phyloP scores from a whole-genome alignment of 495 filamentous ascomycete genomes.

The Penicillium diatomitis region DNA sequence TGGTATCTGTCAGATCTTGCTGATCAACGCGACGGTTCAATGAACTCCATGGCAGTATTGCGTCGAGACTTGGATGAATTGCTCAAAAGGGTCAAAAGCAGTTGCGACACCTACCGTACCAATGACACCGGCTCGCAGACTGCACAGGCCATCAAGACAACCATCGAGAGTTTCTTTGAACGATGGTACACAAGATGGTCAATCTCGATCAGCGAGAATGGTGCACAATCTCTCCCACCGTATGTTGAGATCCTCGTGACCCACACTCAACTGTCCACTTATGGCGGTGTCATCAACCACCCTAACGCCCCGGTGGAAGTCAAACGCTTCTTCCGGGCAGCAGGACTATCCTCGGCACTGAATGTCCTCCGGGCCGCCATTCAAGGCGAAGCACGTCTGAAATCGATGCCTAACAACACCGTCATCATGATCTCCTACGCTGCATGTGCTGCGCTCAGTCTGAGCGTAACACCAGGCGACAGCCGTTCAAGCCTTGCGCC shows the following conservation, averaged over 20 bases:
- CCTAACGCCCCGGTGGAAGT: constrained; percentile 60
- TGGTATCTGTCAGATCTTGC: constrained; percentile 57
- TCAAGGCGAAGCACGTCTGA: constrained; percentile 57
- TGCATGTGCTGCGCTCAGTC: constrained; percentile 58
- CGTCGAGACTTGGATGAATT: constrained; percentile 56
- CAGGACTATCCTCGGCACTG: constrained; percentile 57
- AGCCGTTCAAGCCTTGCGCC: constrained; percentile 50
- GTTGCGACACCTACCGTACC: constrained; percentile 50
- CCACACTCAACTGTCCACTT: constrained; percentile 63
- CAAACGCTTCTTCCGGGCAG: constrained; percentile 61
- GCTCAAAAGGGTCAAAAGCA: constrained; percentile 49
- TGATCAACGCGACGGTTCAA: constrained; percentile 57
- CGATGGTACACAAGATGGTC: constrained; percentile 55
- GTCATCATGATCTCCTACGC: constrained; percentile 72
- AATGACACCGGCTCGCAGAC: constrained; percentile 43
- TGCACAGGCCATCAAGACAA: constrained; percentile 48
- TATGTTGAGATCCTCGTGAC: constrained; percentile 70
- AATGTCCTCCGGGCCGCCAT: constrained; percentile 68
- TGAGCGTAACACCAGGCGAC: constrained; percentile 49
- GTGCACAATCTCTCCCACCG: constrained; percentile 52
- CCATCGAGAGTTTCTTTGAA: constrained; percentile 54
- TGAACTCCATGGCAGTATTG: constrained; percentile 59
- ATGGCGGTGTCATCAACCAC: constrained; percentile 65
- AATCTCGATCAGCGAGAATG: constrained; percentile 47
- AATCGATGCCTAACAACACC: constrained; percentile 70